Evolutionary conservation across 2,329 filamentous ascomycete species (phyloP).

Genomic region (Xylaria arbuscula): DNA sequence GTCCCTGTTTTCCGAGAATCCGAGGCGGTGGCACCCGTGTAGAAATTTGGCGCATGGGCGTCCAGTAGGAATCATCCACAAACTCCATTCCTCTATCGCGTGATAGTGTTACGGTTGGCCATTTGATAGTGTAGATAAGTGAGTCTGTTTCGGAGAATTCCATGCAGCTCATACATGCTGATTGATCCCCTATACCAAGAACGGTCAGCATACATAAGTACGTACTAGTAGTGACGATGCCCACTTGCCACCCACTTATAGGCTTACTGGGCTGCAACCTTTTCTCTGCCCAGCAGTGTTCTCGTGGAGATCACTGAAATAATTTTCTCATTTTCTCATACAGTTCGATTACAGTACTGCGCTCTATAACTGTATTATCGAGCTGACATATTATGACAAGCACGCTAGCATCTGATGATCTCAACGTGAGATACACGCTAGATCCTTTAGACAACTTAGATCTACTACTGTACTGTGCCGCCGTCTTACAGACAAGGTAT

Average conservation of each 20-base stretch:
- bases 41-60: not conserved
- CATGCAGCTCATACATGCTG: not conserved
- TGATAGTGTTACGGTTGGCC: not conserved
- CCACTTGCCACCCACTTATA: not conserved
- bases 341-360: not conserved
- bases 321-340: not conserved
- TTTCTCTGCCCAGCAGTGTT: not conserved
- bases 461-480: too few relatives aligned
- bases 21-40: not conserved
- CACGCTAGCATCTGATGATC: too few relatives aligned
- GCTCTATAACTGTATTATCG: not conserved
- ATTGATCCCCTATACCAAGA: not conserved
- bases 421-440: too few relatives aligned
- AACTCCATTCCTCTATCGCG: not conserved
- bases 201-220: conserved; percentile 5
- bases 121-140: not conserved
- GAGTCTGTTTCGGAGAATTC: not conserved
- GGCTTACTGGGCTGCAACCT: conserved; percentile 6
- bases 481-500: too few relatives aligned
- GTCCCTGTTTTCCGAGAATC: not conserved
- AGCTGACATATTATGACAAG: not conserved
- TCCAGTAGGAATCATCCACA: not conserved
- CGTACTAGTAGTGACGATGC: not conserved
- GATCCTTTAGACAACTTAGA: too few relatives aligned
- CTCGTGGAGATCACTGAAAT: not conserved